Evolutionary conservation across 495 filamentous ascomycete species (phyloP).

Genomic region (Durotheca rogersii): DNA sequence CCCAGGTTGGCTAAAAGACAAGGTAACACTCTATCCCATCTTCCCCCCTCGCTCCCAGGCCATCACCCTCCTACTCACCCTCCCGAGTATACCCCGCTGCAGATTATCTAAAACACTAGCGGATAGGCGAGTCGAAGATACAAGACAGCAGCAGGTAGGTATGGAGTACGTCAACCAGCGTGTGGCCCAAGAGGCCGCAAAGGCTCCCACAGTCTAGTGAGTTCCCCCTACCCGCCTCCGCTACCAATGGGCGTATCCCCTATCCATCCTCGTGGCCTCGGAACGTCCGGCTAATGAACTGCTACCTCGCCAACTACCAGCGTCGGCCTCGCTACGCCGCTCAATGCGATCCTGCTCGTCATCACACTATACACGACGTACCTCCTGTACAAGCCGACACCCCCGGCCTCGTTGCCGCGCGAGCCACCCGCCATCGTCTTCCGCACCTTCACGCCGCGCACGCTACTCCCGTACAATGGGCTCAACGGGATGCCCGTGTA

Average conservation of each 20-base stretch:
- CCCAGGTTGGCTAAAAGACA: too few species aligned
- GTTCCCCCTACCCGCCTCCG: too few species aligned
- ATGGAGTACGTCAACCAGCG: conserved; percentile 61
- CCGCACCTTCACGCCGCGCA: conserved; percentile 84
- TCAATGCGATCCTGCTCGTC: conserved; percentile 73
- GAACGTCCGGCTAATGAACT: conserved; percentile 12
- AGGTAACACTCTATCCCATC: too few species aligned
- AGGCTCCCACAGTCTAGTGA: conserved; percentile 26
- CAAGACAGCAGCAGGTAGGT: neutral
- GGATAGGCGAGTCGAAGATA: too few species aligned
- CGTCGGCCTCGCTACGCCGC: conserved; percentile 67
- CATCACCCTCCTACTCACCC: too few species aligned
- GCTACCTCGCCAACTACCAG: conserved; percentile 41
- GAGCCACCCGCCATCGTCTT: conserved; percentile 77
- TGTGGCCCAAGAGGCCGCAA: conserved; percentile 50
- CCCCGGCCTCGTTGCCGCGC: conserved; percentile 60
- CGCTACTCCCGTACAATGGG: conserved; percentile 87
- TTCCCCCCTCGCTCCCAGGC: too few species aligned
- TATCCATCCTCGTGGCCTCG: conserved; percentile 1
- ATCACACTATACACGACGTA: conserved; percentile 71
- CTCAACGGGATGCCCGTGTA: conserved; percentile 70
- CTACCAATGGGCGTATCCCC: conserved; percentile 23
- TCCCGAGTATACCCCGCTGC: too few species aligned
- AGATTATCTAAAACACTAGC: too few species aligned
- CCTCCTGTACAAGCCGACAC: conserved; percentile 60